A percentile compares a stretch with the other conserved stretches of the same genome.
phyloP scores from a whole-genome alignment of 306 rosid species.

The Hippophae rhamnoides region DNA sequence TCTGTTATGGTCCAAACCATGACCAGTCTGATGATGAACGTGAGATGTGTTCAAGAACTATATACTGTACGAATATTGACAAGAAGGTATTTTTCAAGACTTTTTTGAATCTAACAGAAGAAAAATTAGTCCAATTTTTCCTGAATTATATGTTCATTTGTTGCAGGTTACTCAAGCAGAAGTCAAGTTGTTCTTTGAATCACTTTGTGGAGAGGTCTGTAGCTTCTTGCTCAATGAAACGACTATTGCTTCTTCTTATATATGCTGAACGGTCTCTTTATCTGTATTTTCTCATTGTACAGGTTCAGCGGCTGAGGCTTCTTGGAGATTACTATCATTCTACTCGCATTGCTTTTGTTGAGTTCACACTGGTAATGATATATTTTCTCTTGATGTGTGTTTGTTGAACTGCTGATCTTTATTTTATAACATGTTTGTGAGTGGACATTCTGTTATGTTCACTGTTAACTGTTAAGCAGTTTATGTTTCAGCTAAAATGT shows the following conservation, averaged over 20 bases:
- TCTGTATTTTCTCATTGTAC: conserved; percentile 14
- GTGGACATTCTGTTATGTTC: no score
- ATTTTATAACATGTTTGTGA: not conserved
- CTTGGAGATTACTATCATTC: conserved; percentile 97
- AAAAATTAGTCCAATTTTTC: no score
- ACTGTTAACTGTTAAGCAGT: no score
- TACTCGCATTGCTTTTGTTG: conserved; percentile 93
- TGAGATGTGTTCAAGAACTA: conserved; percentile 98
- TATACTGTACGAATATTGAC: conserved; percentile 94
- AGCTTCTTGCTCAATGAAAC: conserved; percentile 5
- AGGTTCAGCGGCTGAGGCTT: conserved; percentile 95
- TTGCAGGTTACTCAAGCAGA: conserved; percentile 53
- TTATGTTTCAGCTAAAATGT: no score
- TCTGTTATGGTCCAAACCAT: no score
- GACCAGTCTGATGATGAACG: conserved; percentile 85
- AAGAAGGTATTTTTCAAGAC: conserved; percentile 51
- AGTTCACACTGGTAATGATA: conserved; percentile 61
- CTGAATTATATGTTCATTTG: no score
- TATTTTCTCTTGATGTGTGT: conserved; percentile 6
- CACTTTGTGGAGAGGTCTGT: conserved; percentile 96
- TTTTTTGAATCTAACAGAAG: no score
- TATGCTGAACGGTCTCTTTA: conserved; percentile 10
- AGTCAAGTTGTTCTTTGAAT: conserved; percentile 78
- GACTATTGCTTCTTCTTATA: conserved; percentile 5
- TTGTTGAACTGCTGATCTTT: conserved; percentile 1